These are phyloP conservation scores for Escovopsis sp. DNA, from an alignment of 2,329 filamentous ascomycete genomes.

Conservation along the genomic window DNA sequence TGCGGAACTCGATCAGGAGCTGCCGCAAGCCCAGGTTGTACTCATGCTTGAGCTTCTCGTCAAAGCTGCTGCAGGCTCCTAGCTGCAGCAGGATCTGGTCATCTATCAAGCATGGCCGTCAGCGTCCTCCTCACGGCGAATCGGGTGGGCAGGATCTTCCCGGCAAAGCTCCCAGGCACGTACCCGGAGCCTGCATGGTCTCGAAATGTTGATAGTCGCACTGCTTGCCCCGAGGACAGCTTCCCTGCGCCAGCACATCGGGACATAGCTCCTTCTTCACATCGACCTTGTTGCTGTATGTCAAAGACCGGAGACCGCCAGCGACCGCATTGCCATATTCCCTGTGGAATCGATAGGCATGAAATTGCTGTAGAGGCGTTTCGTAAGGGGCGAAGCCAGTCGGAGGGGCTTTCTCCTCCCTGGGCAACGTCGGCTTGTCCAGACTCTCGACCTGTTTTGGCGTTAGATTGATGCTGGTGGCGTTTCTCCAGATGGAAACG, in stretches of 20 bases:
- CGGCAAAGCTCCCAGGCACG: constrained; percentile 12
- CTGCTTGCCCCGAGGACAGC: constrained; percentile 53
- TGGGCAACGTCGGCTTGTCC: no score
- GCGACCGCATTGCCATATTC: constrained; percentile 52
- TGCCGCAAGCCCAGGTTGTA: constrained; percentile 49
- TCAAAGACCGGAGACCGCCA: constrained; percentile 75
- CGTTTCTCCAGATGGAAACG: constrained; percentile 1
- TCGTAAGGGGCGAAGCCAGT: constrained; percentile 48
- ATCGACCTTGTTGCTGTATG: constrained; percentile 86
- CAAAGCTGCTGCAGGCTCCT: constrained; percentile 50
- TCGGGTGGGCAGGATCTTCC: constrained; percentile 2
- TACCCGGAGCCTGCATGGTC: constrained; percentile 24
- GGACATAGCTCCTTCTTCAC: constrained; percentile 59
- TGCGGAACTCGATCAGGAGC: constrained; percentile 45
- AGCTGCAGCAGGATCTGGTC: constrained; percentile 60
- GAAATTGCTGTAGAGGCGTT: constrained; percentile 71
- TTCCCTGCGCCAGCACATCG: constrained; percentile 53
- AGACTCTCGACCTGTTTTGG: constrained; percentile 7
- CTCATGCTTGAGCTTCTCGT: constrained; percentile 41
- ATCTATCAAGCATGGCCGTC: constrained; percentile 39
- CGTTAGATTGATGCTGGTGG: constrained; percentile 8
- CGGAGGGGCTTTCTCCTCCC: not conserved
- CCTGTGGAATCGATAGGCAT: constrained; percentile 81
- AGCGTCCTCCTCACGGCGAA: constrained; percentile 26
- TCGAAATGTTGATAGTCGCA: constrained; percentile 71